Conservation (phyloP, 805 yeast species). For the Suhomyces emberorum region DNA sequence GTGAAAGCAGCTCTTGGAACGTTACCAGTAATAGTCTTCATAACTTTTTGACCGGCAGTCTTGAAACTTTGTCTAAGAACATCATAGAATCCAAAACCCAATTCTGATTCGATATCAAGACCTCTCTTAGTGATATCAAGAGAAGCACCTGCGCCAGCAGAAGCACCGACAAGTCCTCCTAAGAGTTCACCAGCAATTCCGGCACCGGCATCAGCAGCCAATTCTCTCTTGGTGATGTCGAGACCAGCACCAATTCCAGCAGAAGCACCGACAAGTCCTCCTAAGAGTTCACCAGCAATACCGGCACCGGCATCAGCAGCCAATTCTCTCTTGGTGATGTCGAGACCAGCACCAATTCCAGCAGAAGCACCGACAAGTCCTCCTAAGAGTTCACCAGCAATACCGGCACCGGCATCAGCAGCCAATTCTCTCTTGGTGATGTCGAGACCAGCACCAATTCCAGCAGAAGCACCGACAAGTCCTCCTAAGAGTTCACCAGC, state of each 20-base stretch:
- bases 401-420: conserved; percentile 9
- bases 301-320: conserved; percentile 14
- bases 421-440: conserved; percentile 9
- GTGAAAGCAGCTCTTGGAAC: conserved; percentile 16
- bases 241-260: conserved; percentile 9
- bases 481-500: conserved; percentile 8
- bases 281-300: conserved; percentile 5
- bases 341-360: conserved; percentile 9
- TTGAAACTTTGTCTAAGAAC: conserved; percentile 5
- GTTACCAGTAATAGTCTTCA: conserved; percentile 6
- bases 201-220: conserved; percentile 9
- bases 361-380: conserved; percentile 8
- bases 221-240: conserved; percentile 8
- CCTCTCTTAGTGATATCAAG: conserved; percentile 7
- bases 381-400: conserved; percentile 7
- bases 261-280: conserved; percentile 9
- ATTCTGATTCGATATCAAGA: conserved; percentile 3
- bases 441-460: conserved; percentile 6
- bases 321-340: conserved; percentile 10
- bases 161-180: conserved; percentile 8
- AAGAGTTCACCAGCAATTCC: conserved; percentile 7
- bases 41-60: conserved; percentile 8
- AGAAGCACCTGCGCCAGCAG: conserved; percentile 10
- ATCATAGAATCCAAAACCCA: conserved; percentile 5
- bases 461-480: conserved; percentile 8